phyloP scores from a whole-genome alignment of 495 filamentous ascomycete species.

The Alectoria sarmentosa region DNA sequence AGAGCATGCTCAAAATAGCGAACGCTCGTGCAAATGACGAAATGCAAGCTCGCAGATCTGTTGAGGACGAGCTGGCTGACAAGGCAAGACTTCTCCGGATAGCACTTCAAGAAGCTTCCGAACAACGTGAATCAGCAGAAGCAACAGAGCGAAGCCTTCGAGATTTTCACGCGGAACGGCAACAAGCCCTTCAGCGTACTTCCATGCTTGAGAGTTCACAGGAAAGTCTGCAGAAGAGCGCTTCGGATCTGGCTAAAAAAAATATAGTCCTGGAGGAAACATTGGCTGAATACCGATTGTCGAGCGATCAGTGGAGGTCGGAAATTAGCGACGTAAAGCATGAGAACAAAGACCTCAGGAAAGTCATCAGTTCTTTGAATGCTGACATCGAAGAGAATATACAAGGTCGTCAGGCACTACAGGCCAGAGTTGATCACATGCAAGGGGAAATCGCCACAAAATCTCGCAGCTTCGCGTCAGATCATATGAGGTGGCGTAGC shows the following conservation, averaged over 20 bases:
- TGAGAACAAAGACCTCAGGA: constrained; percentile 54
- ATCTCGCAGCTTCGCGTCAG: constrained; percentile 67
- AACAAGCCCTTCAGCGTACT: constrained; percentile 49
- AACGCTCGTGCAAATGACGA: constrained; percentile 53
- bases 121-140: constrained; percentile 61
- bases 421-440: constrained; percentile 69
- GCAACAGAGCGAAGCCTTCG: constrained; percentile 53
- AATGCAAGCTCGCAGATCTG: constrained; percentile 54
- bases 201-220: constrained; percentile 56
- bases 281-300: constrained; percentile 55
- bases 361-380: constrained; percentile 59
- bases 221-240: constrained; percentile 55
- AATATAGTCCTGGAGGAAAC: constrained; percentile 51
- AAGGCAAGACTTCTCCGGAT: constrained; percentile 61
- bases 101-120: constrained; percentile 63
- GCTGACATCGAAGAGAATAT: constrained; percentile 80
- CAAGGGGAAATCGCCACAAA: constrained; percentile 77
- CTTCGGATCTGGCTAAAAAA: constrained; percentile 54
- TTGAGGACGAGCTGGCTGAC: constrained; percentile 67
- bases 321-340: constrained; percentile 47
- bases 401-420: constrained; percentile 67
- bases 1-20: constrained; percentile 46
- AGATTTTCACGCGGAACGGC: constrained; percentile 48
- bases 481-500: constrained; percentile 67
- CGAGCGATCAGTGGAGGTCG: constrained; percentile 46